Evolutionary conservation across 2,329 filamentous ascomycete species (phyloP).

Genomic region (Alternaria arbusti): DNA sequence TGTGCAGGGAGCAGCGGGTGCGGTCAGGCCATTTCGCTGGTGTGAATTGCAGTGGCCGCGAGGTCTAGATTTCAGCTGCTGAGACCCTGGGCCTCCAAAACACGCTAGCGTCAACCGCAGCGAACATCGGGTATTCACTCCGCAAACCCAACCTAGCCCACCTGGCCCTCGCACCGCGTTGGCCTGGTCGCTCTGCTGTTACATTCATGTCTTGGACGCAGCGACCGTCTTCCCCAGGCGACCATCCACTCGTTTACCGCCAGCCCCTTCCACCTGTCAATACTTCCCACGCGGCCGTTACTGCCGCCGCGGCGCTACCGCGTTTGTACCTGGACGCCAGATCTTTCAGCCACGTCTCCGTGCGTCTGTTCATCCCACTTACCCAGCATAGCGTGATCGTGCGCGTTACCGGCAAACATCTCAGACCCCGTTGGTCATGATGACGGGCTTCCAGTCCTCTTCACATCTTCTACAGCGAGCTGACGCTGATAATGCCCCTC

Average conservation of each 20-base stretch:
- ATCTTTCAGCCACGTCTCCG: constrained; percentile 35
- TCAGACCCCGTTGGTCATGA: constrained; percentile 18
- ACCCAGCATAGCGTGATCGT: constrained; percentile 19
- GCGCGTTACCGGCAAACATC: constrained; percentile 17
- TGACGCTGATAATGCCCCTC: constrained; percentile 16
- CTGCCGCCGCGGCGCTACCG: constrained; percentile 26
- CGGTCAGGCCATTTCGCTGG: constrained; percentile 3
- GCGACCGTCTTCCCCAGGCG: neutral
- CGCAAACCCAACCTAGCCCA: constrained; percentile 6
- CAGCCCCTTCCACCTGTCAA: constrained; percentile 4
- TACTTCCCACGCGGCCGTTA: constrained; percentile 21
- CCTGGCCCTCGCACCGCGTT: neutral
- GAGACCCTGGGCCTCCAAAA: constrained; percentile 4
- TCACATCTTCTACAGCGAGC: constrained; percentile 18
- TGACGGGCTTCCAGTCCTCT: constrained; percentile 16
- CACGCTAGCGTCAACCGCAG: constrained; percentile 12
- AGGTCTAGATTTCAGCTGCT: constrained; percentile 10
- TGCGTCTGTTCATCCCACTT: constrained; percentile 23
- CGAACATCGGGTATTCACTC: constrained; percentile 11
- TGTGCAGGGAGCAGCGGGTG: neutral
- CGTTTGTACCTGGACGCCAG: constrained; percentile 29
- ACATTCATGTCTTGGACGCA: neutral
- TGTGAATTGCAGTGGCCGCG: constrained; percentile 3
- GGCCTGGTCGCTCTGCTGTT: neutral
- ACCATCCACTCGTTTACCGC: constrained; percentile 3